A percentile compares a stretch with the other conserved stretches of the same genome.
Conservation (phyloP, 2,329 filamentous ascomycete genomes). For the Aspergillus spinulosporus region DNA sequence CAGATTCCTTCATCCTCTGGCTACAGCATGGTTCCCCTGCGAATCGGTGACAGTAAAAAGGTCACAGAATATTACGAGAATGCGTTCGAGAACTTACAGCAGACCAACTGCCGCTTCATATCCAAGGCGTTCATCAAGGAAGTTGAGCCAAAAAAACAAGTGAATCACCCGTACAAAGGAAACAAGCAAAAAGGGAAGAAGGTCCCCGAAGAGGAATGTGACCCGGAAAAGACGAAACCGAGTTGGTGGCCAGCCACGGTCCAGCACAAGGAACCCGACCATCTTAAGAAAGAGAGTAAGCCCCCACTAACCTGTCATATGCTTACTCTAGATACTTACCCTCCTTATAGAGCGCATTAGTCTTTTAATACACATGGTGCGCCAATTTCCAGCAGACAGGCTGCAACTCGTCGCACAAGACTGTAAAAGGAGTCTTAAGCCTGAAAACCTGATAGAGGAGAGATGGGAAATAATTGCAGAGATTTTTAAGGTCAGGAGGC, state of each 20-base stretch:
- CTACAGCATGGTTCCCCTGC: conserved; percentile 32
- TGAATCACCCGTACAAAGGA: conserved; percentile 51
- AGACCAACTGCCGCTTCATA: conserved; percentile 48
- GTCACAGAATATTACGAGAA: conserved; percentile 43
- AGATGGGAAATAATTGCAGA: conserved; percentile 43
- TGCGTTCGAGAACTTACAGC: conserved; percentile 47
- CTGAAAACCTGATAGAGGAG: conserved; percentile 35
- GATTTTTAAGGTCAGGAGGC: conserved; percentile 42
- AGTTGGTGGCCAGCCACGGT: conserved; percentile 48
- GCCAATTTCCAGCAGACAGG: conserved; percentile 42
- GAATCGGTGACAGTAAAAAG: conserved; percentile 42
- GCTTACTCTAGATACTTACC: background rate
- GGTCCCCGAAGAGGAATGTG: conserved; percentile 40
- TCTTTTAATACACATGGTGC: conserved; percentile 44
- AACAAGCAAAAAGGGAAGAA: conserved; percentile 39
- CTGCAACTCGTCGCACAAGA: conserved; percentile 44
- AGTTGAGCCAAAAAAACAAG: conserved; percentile 51
- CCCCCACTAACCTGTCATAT: background rate
- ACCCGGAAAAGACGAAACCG: conserved; percentile 49
- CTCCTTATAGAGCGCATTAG: conserved; percentile 34
- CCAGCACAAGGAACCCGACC: conserved; percentile 52
- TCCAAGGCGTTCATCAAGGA: conserved; percentile 50
- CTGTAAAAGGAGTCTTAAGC: conserved; percentile 40
- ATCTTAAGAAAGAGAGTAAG: conserved; percentile 50
- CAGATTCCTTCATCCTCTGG: conserved; percentile 22